Percentiles rank a stretch among this genome's conserved stretches.
phyloP scores from a whole-genome alignment of 225 moss, liverwort and hornwort species.

The Pseudisothecium myosuroides region DNA sequence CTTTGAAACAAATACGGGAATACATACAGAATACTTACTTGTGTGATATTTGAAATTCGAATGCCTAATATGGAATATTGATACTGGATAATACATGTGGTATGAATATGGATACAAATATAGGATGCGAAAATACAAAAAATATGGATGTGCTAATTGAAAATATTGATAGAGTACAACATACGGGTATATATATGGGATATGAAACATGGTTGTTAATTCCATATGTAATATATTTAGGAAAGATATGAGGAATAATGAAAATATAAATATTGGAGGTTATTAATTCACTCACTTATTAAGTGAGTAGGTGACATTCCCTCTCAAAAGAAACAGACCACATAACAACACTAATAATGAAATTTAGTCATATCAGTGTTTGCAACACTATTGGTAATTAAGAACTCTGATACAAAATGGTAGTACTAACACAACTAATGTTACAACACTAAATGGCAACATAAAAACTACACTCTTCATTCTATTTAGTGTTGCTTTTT shows the following conservation, averaged over 20 bases:
- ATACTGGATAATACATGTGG: too few relatives aligned
- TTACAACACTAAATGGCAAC: background rate
- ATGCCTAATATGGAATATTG: too few relatives aligned
- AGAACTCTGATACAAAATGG: background rate
- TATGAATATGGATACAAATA: too few relatives aligned
- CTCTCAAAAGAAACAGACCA: background rate
- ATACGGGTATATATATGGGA: too few relatives aligned
- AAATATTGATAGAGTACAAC: too few relatives aligned
- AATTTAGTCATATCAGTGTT: background rate
- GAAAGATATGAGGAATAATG: background rate
- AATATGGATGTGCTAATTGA: too few relatives aligned
- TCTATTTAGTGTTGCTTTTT: background rate
- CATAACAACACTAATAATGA: background rate
- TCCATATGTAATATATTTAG: background rate
- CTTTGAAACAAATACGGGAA: too few relatives aligned
- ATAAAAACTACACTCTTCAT: background rate
- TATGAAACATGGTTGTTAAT: too few relatives aligned
- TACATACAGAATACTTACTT: too few relatives aligned
- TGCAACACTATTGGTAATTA: background rate
- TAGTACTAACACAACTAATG: accelerated
- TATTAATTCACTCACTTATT: background rate
- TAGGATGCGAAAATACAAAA: too few relatives aligned
- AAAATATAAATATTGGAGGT: accelerated
- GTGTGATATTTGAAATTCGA: too few relatives aligned
- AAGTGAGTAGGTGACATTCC: too few relatives aligned